Evolutionary conservation across 495 filamentous ascomycete species (phyloP).

Genomic region (Cercophora samala): DNA sequence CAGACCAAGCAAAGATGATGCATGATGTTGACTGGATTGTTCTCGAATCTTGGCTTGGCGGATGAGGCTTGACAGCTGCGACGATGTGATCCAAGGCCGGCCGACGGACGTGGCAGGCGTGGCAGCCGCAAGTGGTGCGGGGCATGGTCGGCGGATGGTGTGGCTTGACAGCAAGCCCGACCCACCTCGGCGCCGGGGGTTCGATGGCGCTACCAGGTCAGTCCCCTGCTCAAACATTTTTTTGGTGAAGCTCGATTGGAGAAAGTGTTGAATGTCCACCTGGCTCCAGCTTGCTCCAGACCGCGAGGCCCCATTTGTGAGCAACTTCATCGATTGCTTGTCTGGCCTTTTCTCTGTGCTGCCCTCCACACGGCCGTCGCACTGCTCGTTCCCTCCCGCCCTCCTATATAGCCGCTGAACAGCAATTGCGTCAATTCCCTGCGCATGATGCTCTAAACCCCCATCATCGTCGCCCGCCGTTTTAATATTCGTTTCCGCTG

Average conservation of each 20-base stretch:
- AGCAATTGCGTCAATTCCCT: conserved; percentile 8
- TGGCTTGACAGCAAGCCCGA: not conserved
- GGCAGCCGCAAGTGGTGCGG: conserved; percentile 4
- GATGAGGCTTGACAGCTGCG: conserved; percentile 1
- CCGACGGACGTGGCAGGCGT: not conserved
- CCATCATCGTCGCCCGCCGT: not conserved
- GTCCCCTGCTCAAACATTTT: conserved; percentile 14
- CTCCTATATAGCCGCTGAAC: not conserved
- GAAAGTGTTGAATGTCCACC: conserved; percentile 19
- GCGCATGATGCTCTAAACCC: conserved; percentile 10
- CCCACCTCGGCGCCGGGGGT: not conserved
- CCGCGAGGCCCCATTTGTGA: conserved; percentile 11
- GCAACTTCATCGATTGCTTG: conserved; percentile 13
- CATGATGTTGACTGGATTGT: not conserved
- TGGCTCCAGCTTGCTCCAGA: conserved; percentile 16
- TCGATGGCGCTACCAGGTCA: conserved; percentile 1
- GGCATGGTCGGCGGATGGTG: not conserved
- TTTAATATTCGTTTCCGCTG: conserved; percentile 5
- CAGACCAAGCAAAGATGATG: not conserved
- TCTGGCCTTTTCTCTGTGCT: conserved; percentile 22
- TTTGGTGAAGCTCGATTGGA: conserved; percentile 22
- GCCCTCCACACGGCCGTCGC: conserved; percentile 1
- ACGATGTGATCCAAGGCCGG: too few relatives aligned
- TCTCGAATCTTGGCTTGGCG: not conserved
- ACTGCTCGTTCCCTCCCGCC: not conserved